Percentiles rank a stretch among this genome's conserved stretches.
Evolutionary conservation across 2,329 filamentous ascomycete genomes (phyloP).

Genomic region (Onygenales sp.): DNA sequence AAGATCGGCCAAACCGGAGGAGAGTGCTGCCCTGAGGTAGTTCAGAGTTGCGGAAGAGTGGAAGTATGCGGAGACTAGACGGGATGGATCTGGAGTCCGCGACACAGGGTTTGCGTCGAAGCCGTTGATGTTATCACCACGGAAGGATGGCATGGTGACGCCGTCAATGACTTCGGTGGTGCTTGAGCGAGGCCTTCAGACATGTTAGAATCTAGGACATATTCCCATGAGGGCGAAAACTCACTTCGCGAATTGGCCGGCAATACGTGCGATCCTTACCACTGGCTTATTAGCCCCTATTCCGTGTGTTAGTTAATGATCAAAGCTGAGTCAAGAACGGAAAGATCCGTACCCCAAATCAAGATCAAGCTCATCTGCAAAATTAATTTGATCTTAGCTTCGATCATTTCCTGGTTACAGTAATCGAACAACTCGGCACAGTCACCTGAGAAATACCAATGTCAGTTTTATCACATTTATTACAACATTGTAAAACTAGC

Average conservation of each 20-base stretch:
- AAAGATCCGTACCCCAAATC: slow-evolving; percentile 61
- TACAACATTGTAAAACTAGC: not conserved
- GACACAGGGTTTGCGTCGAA: slow-evolving; percentile 58
- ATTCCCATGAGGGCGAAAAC: not conserved
- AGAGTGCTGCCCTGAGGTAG: slow-evolving; percentile 74
- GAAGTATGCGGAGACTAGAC: slow-evolving; percentile 87
- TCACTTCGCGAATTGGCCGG: slow-evolving; percentile 87
- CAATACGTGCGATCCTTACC: slow-evolving; percentile 90
- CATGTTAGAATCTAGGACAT: not conserved
- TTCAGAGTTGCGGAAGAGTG: slow-evolving; percentile 92
- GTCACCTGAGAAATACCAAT: slow-evolving; percentile 41
- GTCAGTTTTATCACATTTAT: not conserved
- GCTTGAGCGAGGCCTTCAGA: slow-evolving; percentile 61
- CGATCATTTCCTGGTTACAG: slow-evolving; percentile 79
- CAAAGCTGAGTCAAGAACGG: slow-evolving; percentile 19
- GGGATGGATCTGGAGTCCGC: slow-evolving; percentile 67
- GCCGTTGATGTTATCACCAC: slow-evolving; percentile 92
- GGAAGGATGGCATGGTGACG: slow-evolving; percentile 75
- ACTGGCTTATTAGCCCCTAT: slow-evolving; percentile 60
- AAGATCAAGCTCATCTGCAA: slow-evolving; percentile 95
- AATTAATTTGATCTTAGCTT: slow-evolving; percentile 92
- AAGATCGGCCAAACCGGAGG: slow-evolving; percentile 84
- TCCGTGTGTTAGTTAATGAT: slow-evolving; percentile 1
- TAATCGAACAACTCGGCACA: slow-evolving; percentile 97
- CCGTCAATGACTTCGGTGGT: slow-evolving; percentile 76